A percentile compares a stretch with the other conserved stretches of the same genome.
These are phyloP conservation scores for Histomonas meleagridis DNA, from an alignment of 208 protist genomes.

Conservation along the genomic window DNA sequence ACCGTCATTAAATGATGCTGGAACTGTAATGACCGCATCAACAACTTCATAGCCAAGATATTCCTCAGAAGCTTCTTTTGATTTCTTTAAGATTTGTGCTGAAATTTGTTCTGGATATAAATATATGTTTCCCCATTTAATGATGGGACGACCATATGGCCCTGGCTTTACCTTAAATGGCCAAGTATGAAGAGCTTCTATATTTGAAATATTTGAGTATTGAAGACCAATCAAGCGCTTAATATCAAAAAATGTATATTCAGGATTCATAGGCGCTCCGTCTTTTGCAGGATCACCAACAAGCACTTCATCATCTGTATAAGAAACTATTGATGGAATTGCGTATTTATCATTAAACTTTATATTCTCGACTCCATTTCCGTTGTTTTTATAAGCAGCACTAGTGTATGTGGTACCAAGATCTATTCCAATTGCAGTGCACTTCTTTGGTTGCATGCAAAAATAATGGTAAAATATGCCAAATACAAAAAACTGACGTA, in stretches of 20 bases:
- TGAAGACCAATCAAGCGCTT: constrained; percentile 75
- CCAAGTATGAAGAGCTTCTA: constrained; percentile 86
- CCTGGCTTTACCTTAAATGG: constrained; percentile 58
- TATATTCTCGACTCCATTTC: constrained; percentile 63
- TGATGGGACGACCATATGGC: constrained; percentile 60
- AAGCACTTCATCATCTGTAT: constrained; percentile 67
- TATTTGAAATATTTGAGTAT: constrained; percentile 69
- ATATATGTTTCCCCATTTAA: constrained; percentile 62
- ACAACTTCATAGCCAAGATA: constrained; percentile 72
- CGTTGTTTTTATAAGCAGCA: constrained; percentile 64
- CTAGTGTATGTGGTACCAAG: constrained; percentile 65
- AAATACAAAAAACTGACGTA: too few relatives aligned
- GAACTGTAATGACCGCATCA: constrained; percentile 64
- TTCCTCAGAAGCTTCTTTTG: constrained; percentile 64
- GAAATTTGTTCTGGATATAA: constrained; percentile 88
- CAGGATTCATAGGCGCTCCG: constrained; percentile 69
- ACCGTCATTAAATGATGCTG: constrained; percentile 92
- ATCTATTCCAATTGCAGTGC: constrained; percentile 60
- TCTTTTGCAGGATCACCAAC: constrained; percentile 74
- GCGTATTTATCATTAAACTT: constrained; percentile 65
- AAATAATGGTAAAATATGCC: too few relatives aligned
- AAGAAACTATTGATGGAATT: constrained; percentile 74
- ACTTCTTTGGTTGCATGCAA: too few relatives aligned
- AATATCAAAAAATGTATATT: constrained; percentile 73
- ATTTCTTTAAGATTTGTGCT: constrained; percentile 71